phyloP scores from a whole-genome alignment of 2,329 filamentous ascomycete species.

The Tolypocladium nubicola region DNA sequence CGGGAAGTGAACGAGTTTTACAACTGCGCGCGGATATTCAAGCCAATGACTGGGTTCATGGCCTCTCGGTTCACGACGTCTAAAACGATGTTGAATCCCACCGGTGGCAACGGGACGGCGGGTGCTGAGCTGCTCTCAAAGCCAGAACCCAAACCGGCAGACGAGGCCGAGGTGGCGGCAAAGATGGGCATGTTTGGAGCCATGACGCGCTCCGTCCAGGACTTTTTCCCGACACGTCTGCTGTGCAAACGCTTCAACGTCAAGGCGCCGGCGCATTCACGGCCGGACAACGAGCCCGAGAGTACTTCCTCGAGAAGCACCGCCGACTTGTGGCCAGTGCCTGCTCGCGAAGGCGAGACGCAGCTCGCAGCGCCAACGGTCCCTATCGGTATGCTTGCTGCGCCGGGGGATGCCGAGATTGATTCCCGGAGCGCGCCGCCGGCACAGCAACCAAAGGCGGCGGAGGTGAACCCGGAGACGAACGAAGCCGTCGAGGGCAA shows the following conservation, averaged over 20 bases:
- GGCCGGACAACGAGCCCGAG: conserved; percentile 34
- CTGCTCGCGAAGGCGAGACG: background rate
- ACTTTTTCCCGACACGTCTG: conserved; percentile 72
- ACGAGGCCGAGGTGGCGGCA: conserved; percentile 79
- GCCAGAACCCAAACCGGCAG: conserved; percentile 27
- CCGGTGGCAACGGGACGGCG: conserved; percentile 7
- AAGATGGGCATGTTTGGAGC: conserved; percentile 86
- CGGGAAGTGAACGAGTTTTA: conserved; percentile 71
- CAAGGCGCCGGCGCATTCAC: conserved; percentile 60
- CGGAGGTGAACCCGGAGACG: conserved; percentile 54
- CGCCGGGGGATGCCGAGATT: background rate
- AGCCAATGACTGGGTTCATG: conserved; percentile 85
- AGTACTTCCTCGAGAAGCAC: background rate
- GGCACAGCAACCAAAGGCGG: background rate
- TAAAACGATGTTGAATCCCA: conserved; percentile 29
- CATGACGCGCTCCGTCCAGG: conserved; percentile 62
- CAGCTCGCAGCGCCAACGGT: background rate
- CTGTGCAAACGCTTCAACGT: conserved; percentile 95
- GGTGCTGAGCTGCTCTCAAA: conserved; percentile 16
- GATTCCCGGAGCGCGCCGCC: background rate
- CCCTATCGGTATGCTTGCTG: background rate
- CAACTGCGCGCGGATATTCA: conserved; percentile 62
- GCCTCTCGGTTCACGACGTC: conserved; percentile 82
- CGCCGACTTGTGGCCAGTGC: background rate
- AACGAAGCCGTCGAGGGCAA: conserved; percentile 60